Base-by-base conservation (phyloP, 345 rosid species). In the Aquilaria sinensis region DNA sequence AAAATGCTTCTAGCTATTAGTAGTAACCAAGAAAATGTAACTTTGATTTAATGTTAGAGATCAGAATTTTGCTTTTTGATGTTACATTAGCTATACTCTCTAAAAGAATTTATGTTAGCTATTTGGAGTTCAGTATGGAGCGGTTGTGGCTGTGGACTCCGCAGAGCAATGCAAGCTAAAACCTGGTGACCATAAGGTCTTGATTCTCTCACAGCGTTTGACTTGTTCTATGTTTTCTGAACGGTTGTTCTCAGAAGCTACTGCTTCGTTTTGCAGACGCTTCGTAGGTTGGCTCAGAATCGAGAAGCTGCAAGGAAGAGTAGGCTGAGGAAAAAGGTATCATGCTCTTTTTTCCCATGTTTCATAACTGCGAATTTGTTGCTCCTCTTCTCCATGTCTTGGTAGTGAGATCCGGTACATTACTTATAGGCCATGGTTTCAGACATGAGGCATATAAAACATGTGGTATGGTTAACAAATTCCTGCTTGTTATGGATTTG, bases 221-320 rank as follows among this genome's bases (percentile, higher is more conserved):
- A 12, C 34, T 5, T 30, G 43, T 37, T 37, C 43, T 37, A 9
- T 37, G 3, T 37, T 3, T 37, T 37, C 43, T 37, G 43, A 0
- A 5, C 8, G 43, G 43, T 37, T 37, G 10, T 55, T 1, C 23
- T 61, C 41, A 31, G 8, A 41, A 43, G 31, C 51, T 54, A 34
- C 41, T 58, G 33, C 54, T 31, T 31, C 16, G 15, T 51, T 51
- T 53, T 56, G 55, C 77, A 92, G 97, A 74, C 77, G 2, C 92
- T 92, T 56, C 75, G 97, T 47, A 72, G 98, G 78, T 68, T 92
- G 61, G 97, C 96, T 58, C 98, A 92, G 71, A 89, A 92, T 72
- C 76, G 98, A n/a, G 98, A 92, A 70, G 98, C 97, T 68, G 98
- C 97, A 6, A 85, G 92, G 76, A 92, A 86, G 77, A 87, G 97